Base-by-base conservation (phyloP, 768 basidiomycete genomes). In the Kwoniella sp. region DNA sequence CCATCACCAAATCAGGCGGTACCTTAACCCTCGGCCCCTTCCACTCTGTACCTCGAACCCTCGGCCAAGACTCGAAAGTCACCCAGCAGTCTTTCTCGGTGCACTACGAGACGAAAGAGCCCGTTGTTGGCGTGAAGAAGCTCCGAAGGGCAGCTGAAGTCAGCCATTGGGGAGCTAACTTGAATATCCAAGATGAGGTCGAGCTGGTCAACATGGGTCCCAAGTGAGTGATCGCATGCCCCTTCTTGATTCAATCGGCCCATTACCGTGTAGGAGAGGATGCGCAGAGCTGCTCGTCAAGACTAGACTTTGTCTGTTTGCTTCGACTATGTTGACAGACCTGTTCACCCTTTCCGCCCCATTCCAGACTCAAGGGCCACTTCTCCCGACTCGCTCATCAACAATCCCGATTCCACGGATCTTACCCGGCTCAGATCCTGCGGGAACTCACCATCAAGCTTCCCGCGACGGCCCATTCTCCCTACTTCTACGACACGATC, bases 101-200 rank as follows among this genome's bases (percentile, higher is more conserved):
- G 1, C 93, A 95, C 77, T 98, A 93, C 82, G 83, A 84, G 70
- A 89, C 89, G 63, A 90, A 89, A n/a, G 84, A 88, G 65, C 92
- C 95, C 0, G 86, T 96, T 48, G 77, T 93, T 25, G 87, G 92
- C 69, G 83, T 97, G 57, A 84, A 83, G 31, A 87, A 84, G 48
- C 85, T 96, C 31, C 85, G 86, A 65, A 88, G 96, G 55, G 74
- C 85, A 0, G 92, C 89, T 1, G 95, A 99, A 82, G 88, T 99
- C 69, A 95, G 93, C 69, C 95, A 98, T 77, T 98, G 95, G 96
- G 94, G 95, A 34, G 87, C 88, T 47, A 96, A 96, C 80, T 79
- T 99, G 38, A 96, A 97, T 75, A 89, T 94, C 30, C 87, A 97
- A 79, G 93, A 99, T 81, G 86, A 90, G 34, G 87, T 96, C 66